These are phyloP conservation scores for Colletotrichum sp. DNA, from an alignment of 2,329 filamentous ascomycete species.

Conservation along the genomic window DNA sequence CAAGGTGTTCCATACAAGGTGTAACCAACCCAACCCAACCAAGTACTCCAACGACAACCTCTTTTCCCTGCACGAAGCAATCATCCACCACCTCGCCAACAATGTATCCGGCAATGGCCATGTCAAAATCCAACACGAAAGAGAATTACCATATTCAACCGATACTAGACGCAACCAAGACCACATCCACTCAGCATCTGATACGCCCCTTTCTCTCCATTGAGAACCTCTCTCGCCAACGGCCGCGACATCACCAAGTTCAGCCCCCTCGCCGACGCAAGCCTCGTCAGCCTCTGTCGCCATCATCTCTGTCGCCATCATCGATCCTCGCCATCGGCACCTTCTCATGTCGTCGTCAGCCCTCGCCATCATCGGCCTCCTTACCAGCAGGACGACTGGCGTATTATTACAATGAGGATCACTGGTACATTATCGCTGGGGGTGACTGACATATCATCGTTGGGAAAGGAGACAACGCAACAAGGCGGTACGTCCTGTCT, in stretches of 20 bases:
- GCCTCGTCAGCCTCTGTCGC: background rate
- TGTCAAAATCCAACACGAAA: background rate
- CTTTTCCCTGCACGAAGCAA: no score
- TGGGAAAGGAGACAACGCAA: background rate
- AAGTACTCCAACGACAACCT: no score
- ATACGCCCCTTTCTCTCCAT: background rate
- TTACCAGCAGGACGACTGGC: background rate
- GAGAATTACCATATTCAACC: background rate
- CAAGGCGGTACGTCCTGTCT: background rate
- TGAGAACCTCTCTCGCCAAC: background rate
- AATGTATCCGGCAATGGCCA: background rate
- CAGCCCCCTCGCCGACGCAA: background rate
- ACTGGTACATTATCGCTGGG: background rate
- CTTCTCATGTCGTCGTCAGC: background rate
- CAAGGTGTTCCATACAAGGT: no score
- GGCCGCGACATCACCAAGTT: background rate
- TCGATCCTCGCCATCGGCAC: background rate
- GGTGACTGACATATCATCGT: background rate
- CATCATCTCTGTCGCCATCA: background rate
- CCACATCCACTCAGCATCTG: background rate
- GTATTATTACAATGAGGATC: background rate
- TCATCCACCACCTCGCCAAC: no score
- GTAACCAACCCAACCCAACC: no score
- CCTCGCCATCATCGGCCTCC: background rate
- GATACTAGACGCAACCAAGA: background rate